phyloP scores from a whole-genome alignment of 225 moss, liverwort and hornwort genomes.

The Climacium dendroides region DNA sequence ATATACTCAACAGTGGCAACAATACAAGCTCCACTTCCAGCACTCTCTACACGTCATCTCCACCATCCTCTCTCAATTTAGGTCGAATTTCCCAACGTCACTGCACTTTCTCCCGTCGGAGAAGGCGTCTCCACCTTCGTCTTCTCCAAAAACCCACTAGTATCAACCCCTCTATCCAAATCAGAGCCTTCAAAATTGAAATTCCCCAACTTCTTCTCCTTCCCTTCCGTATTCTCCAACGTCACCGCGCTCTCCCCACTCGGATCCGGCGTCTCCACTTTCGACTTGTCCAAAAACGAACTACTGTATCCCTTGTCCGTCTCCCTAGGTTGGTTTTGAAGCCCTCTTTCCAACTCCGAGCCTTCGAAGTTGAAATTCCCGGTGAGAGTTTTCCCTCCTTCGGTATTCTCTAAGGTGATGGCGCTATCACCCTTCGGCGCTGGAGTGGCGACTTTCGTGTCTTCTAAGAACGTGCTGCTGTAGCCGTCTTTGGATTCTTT shows the following conservation, averaged over 20 bases:
- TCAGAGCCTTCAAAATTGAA: slow-evolving; percentile 6
- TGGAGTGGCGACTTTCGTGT: slow-evolving; percentile 4
- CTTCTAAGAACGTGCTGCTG: slow-evolving; percentile 8
- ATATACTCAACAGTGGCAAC: not conserved
- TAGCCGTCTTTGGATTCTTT: slow-evolving; percentile 10
- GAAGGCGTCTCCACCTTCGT: slow-evolving; percentile 4
- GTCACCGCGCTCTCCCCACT: not conserved
- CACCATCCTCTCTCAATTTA: not conserved
- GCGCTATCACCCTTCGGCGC: not conserved
- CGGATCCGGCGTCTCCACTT: slow-evolving; percentile 5
- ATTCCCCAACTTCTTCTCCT: not conserved
- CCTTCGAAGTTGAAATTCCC: slow-evolving; percentile 27
- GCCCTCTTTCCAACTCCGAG: slow-evolving; percentile 14
- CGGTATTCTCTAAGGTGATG: slow-evolving; percentile 3
- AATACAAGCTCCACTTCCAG: not conserved
- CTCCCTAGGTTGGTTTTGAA: not conserved
- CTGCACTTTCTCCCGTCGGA: not conserved
- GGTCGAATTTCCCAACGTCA: slow-evolving; percentile 1
- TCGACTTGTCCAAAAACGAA: not conserved
- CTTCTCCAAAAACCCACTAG: not conserved
- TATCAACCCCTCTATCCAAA: not conserved
- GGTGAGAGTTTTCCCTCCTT: not conserved
- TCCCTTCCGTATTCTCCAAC: not conserved
- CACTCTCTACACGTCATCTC: not conserved
- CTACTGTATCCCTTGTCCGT: not conserved